Evolutionary conservation across 805 yeast species (phyloP).

Genomic region (Kluyveromyces aestuarii): DNA sequence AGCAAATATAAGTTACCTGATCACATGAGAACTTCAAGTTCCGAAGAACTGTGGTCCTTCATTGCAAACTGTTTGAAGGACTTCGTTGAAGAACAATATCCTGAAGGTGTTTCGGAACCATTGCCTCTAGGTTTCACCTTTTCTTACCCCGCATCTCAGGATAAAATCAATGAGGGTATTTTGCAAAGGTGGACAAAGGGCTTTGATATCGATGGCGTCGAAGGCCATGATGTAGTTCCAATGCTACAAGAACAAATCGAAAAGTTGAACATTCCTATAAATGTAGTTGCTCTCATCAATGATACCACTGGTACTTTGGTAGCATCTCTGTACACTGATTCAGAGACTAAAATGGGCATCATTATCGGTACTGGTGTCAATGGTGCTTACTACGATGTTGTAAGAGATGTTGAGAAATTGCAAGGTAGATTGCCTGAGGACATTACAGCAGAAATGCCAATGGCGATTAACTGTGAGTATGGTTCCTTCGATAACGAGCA

Average conservation of each 20-base stretch:
- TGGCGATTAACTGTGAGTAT: slow-evolving; percentile 98
- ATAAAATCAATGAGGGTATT: slow-evolving; percentile 73
- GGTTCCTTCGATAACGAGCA: slow-evolving; percentile 97
- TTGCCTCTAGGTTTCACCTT: slow-evolving; percentile 91
- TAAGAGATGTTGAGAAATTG: slow-evolving; percentile 68
- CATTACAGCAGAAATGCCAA: slow-evolving; percentile 52
- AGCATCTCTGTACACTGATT: slow-evolving; percentile 88
- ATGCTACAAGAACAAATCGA: slow-evolving; percentile 73
- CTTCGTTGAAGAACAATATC: slow-evolving; percentile 59
- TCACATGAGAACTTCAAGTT: slow-evolving; percentile 64
- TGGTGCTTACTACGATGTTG: slow-evolving; percentile 87
- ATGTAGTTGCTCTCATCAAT: slow-evolving; percentile 86
- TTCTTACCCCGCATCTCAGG: slow-evolving; percentile 82
- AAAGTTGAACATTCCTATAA: slow-evolving; percentile 59
- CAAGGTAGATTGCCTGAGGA: slow-evolving; percentile 61
- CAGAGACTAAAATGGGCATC: slow-evolving; percentile 85
- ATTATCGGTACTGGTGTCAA: slow-evolving; percentile 97
- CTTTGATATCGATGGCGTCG: slow-evolving; percentile 86
- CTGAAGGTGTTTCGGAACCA: slow-evolving; percentile 52
- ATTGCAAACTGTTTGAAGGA: slow-evolving; percentile 72
- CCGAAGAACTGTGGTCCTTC: slow-evolving; percentile 75
- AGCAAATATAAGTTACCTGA: slow-evolving; percentile 77
- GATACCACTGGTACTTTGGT: slow-evolving; percentile 97
- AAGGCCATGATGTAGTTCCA: slow-evolving; percentile 90
- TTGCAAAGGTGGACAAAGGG: slow-evolving; percentile 98